phyloP scores from a whole-genome alignment of 768 basidiomycete species.

The Naganishia onofrii region DNA sequence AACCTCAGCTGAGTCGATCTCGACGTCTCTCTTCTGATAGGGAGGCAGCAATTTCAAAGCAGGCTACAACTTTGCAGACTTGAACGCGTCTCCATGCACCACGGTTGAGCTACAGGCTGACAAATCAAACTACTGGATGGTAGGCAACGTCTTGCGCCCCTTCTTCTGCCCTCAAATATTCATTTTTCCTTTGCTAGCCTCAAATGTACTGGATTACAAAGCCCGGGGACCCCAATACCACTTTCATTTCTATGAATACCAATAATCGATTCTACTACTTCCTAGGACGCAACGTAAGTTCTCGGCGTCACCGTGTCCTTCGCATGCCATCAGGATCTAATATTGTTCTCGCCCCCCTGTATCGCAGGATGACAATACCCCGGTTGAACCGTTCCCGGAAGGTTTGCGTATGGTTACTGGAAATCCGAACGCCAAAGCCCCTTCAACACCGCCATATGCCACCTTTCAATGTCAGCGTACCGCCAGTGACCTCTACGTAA shows the following conservation, averaged over 20 bases:
- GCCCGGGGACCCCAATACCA: slow-evolving; percentile 5
- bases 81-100: slow-evolving; percentile 5
- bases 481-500: slow-evolving; percentile 11
- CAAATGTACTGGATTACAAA: slow-evolving; percentile 32
- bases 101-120: slow-evolving; percentile 36
- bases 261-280: slow-evolving; percentile 22
- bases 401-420: slow-evolving; percentile 43
- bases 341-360: neutral
- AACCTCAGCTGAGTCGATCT: neutral
- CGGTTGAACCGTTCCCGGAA: slow-evolving; percentile 36
- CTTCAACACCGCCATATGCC: slow-evolving; percentile 8
- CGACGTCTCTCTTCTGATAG: neutral
- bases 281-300: slow-evolving; percentile 8
- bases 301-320: too few species aligned
- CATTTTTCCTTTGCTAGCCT: slow-evolving; percentile 5
- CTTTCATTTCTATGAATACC: slow-evolving; percentile 11
- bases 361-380: neutral
- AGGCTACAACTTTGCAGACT: slow-evolving; percentile 16
- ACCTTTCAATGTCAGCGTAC: slow-evolving; percentile 14
- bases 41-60: slow-evolving; percentile 27
- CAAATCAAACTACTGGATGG: slow-evolving; percentile 39
- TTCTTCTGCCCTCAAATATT: neutral
- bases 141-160: neutral
- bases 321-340: neutral
- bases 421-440: slow-evolving; percentile 24